Evolutionary conservation across 768 basidiomycete genomes (phyloP).

Genomic region (Xanthoconium stramineum): DNA sequence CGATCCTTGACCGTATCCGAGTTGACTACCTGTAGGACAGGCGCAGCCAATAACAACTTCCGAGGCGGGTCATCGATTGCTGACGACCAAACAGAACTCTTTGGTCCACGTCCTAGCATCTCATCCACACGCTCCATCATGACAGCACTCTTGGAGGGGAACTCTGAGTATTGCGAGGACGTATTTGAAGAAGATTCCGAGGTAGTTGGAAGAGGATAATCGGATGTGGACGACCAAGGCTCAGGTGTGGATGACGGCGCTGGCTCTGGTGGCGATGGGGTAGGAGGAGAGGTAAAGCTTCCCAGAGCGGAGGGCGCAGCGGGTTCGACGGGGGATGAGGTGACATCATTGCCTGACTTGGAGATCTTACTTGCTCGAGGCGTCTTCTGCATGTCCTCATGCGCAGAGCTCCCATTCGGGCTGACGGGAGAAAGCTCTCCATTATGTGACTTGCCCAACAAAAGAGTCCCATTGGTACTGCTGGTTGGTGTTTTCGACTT

Average conservation of each 20-base stretch:
- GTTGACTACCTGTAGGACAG: slow-evolving; percentile 92
- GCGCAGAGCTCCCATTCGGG: slow-evolving; percentile 24
- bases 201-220: slow-evolving; percentile 65
- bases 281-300: slow-evolving; percentile 37
- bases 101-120: slow-evolving; percentile 59
- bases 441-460: slow-evolving; percentile 23
- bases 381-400: slow-evolving; percentile 33
- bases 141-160: slow-evolving; percentile 44
- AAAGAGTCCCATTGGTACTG: slow-evolving; percentile 35
- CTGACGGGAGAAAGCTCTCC: slow-evolving; percentile 31
- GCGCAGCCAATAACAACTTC: slow-evolving; percentile 77
- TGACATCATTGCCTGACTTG: slow-evolving; percentile 22
- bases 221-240: slow-evolving; percentile 72
- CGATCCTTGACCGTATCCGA: slow-evolving; percentile 93
- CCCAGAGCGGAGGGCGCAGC: slow-evolving; percentile 19
- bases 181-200: slow-evolving; percentile 75
- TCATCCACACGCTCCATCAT: slow-evolving; percentile 72
- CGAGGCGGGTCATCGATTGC: slow-evolving; percentile 84
- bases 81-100: slow-evolving; percentile 56
- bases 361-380: slow-evolving; percentile 35
- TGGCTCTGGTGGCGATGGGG: slow-evolving; percentile 51
- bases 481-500: slow-evolving; percentile 50
- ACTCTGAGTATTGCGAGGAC: slow-evolving; percentile 62
- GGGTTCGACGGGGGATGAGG: slow-evolving; percentile 21
- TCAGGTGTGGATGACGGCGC: slow-evolving; percentile 68